Evolutionary conservation across 2,329 filamentous ascomycete genomes (phyloP), one percentile per base, ranked within the genome.

Genomic region (Piedraia hortae): DNA sequence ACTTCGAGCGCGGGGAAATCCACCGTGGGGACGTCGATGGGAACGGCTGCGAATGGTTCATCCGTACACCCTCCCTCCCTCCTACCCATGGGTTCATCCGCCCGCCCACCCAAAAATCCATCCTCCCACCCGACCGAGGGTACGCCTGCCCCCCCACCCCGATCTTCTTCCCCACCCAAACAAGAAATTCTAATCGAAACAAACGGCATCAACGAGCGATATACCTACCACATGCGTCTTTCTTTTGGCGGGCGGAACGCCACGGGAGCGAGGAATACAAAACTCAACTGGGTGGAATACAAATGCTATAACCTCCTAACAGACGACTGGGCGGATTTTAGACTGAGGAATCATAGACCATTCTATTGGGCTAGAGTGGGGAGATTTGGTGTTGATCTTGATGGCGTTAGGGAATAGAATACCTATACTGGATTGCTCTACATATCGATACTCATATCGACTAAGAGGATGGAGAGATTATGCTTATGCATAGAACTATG

Each of bases 301-400:
- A 89, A 75, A 62, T 82, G 69, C 48, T 82, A 88, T 41, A 89
- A 93, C 41, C 60, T 62, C 33, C 45, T 89, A 37, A 89, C 77
- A 5, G 78, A 89, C 41, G 80, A 91, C 45, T 85, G 74, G 72
- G 74, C 57, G 3, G 70, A 74, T 46, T 93, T 93, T 45, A 51
- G 50, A 2, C 36, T 68, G 33, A 59, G 56, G 38, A 62, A 69
- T 35, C 59, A 67, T 41, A 47, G 53, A 28, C 45, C 59, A 2
- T 68, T 57, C 37, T 62, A 61, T 28, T 69, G 62, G 47, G 57
- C 56, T 32, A 41, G 63, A 18, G 63, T 69, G 4, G 59, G 50
- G 37, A 63, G 61, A 18, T 68, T 36, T 28, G 37, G 36, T 1
- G 23, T 28, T 17, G 10, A n/a, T n/a, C n/a, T n/a, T n/a, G n/a